These are phyloP conservation scores for Wallacemonas collosoma DNA, from an alignment of 208 protist species.

Conservation along the genomic window DNA sequence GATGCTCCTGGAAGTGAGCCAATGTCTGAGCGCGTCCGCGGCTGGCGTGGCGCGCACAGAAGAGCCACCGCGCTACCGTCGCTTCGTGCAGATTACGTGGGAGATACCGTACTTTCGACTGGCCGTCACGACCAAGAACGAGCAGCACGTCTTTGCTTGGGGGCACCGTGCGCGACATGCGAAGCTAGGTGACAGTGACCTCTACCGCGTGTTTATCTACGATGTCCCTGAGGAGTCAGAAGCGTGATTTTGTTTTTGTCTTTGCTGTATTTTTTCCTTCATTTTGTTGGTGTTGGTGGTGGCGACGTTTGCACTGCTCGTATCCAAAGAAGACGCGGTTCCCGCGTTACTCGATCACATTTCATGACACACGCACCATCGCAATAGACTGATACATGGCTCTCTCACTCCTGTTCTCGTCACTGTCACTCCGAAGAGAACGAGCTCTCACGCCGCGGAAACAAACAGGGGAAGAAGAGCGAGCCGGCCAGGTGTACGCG, in stretches of 20 bases:
- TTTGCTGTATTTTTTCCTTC: no score
- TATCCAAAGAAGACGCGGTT: no score
- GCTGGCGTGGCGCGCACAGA: neutral
- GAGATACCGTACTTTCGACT: constrained; percentile 77
- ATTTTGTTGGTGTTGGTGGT: no score
- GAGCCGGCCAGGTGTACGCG: no score
- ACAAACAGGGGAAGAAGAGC: no score
- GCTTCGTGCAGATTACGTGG: constrained; percentile 87
- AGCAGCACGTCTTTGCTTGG: constrained; percentile 56
- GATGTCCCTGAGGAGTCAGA: constrained; percentile 24
- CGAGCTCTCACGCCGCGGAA: no score
- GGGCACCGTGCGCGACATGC: constrained; percentile 41
- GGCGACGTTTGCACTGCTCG: no score
- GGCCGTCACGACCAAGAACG: constrained; percentile 56
- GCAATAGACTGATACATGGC: no score
- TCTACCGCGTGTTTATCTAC: constrained; percentile 82
- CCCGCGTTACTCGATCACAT: no score
- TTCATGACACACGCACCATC: no score
- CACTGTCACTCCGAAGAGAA: no score
- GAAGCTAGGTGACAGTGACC: constrained; percentile 74
- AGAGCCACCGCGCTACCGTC: constrained; percentile 24
- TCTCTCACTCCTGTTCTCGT: no score
- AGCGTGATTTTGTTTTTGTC: neutral
- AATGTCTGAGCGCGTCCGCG: constrained; percentile 40
- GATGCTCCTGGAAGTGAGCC: constrained; percentile 72